Base-by-base conservation (phyloP, 1,284 basidiomycete genomes). In the Meripilus lineatus region DNA sequence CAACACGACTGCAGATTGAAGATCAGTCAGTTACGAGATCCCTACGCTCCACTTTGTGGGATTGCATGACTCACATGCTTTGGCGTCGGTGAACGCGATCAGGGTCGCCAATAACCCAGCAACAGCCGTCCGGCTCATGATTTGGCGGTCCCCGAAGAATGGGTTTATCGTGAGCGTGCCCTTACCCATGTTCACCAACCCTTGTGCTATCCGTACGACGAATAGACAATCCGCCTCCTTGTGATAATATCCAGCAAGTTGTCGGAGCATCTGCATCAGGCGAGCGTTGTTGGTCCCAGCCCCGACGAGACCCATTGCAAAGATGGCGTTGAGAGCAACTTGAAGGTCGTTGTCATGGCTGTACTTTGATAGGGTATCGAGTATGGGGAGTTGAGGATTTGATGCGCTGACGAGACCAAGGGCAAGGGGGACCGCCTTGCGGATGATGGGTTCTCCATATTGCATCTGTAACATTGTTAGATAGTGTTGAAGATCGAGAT, bases 301-400 rank as follows among this genome's bases (percentile, higher is more conserved):
- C 25, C 96, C 96, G 41, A 99, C 89, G 15, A 99, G 77, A 56
- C 96, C 96, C 95, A 99, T 99, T 2, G 95, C 94, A 54, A 99
- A 87, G 65, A 99, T 99, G 21, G 96, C 91, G 59, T 98, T 99
- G 46, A 94, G 78, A 0, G 95, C 96, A 13, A 99, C 96, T 45
- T 84, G 79, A 28, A 98, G 83, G 66, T 99, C 96, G 59, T 89
- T 94, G 72, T 99, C 96, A 73, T 99, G 96, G 53, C 93, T 96
- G 72, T 99, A 99, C 65, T 96, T 97, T n/a, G 94, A 98, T 5
- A 99, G 81, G 1, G 93, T 98, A 66, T 99, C 96, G 54, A 99
- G 83, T 51, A 99, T 89, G 23, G 89, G 75, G n/a, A 98, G 77
- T 66, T 92, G 89, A 14, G 96, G 96, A 68, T 99, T 97, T 44